Evolutionary conservation across 2,329 filamentous ascomycete genomes (phyloP), one percentile per base, ranked within the genome.

Genomic region (Paracoccidioides brasiliensis): DNA sequence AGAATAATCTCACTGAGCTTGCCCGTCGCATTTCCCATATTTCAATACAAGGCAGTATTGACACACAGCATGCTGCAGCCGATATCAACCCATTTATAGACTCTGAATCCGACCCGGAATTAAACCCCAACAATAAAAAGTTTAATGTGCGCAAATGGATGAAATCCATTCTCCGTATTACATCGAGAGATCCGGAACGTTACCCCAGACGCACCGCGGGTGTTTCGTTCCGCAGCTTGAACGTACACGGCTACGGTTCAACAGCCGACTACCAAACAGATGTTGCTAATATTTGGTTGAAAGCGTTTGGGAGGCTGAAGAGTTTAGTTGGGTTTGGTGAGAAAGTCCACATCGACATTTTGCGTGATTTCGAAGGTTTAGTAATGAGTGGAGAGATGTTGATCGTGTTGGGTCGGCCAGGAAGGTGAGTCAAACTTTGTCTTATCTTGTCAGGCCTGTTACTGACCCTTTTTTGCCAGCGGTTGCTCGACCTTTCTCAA

Each of bases 401-500:
- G 53, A 72, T 81, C 9, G 79, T 81, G 1, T 71, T 81, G 0
- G 79, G 79, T 2, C 72, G 72, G 52, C 75, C 75, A 6, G 75
- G 75, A 55, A 73, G 68, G 69, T 61, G 55, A 50, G 56, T 30
- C 15, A 28, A 45, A 9, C n/a, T 37, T 43, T 32, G 12, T 33
- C 37, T 5, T 42, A 38, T 37, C 15, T 5, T 46, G 3, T 51
- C 42, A 35, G 3, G 8, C n/a, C 32, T 12, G 15, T 44, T 43
- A 10, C 15, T 44, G 40, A 42, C 10, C 10, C 15, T 51, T 14
- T 46, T 5, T 14, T 41, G 15, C 33, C 33, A 61, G 58, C 44
- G 72, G 73, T 54, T 95, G 89, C 69, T 88, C 86, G 10, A 94
- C 89, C 1, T 83, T 94, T 60, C 76, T 95, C 56, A 94, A 94